Base-by-base conservation (phyloP, 805 yeast species). In the Zygosaccharomyces bailii region DNA sequence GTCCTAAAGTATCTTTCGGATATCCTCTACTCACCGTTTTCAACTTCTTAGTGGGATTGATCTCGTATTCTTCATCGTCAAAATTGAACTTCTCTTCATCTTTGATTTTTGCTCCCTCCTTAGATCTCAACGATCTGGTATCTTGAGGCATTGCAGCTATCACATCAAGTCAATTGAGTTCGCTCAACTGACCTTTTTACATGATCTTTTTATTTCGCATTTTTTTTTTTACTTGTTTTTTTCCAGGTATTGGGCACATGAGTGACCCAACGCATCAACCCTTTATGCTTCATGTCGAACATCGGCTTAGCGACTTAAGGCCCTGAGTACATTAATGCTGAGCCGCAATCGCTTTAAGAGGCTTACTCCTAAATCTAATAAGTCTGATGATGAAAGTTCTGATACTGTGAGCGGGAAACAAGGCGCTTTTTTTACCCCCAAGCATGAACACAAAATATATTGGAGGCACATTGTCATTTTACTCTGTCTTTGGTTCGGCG, bases 401-500 rank as follows among this genome's bases (percentile, higher is more conserved):
- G 42, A 39, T 25, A 30, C 35, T 25, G 18, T 25, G 7, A 16
- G 16, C 10, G 27, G 35, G 6, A 39, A 39, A 31, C 30, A 30
- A 8, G 24, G 13, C 5, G 19, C 35, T 6, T 30, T 39, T 3
- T 30, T 30, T 20, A 4, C 20, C 3, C 29, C 18, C 13, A 20
- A 25, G 4, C 17, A 33, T n/a, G 34, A 25, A 19, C 13, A 34
- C 11, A 43, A 40, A 21, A 24, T 61, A 8, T 51, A 53, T 35
- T 59, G 65, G 63, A 53, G 57, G 32, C 42, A 57, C 7, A 14
- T 66, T 5, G 23, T 67, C 3, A 31, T 54, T 3, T 42, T 62
- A 9, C 49, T 63, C 5, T 8, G 67, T 0, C 14, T 68, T 1
- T 80, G 86, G 82, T 31, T 71, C 1, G 32, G 65, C 1, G 45